Conservation (phyloP, 139 green algal species). For the Closterium sp. region DNA sequence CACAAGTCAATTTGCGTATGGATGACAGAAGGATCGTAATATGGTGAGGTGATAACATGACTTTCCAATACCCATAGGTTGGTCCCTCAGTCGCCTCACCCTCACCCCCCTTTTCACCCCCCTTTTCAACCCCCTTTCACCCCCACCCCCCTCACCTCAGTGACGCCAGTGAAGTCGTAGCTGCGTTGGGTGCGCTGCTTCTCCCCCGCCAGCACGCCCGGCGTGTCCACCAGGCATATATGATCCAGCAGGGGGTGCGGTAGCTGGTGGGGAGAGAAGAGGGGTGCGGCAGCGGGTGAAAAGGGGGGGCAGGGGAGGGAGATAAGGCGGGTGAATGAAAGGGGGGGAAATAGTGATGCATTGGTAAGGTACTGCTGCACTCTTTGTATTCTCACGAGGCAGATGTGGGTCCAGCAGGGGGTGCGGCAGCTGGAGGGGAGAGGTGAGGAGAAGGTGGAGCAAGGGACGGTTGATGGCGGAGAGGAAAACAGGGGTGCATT, state of each 20-base stretch:
- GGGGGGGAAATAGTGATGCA: too few relatives aligned
- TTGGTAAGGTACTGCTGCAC: slow-evolving; percentile 53
- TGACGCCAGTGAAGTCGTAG: slow-evolving; percentile 85
- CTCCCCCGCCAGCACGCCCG: slow-evolving; percentile 89
- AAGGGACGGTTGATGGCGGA: too few relatives aligned
- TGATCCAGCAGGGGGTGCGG: slow-evolving; percentile 78
- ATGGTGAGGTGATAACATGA: not conserved
- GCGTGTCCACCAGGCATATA: slow-evolving; percentile 90
- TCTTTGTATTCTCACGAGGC: slow-evolving; percentile 87
- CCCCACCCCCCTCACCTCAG: not conserved
- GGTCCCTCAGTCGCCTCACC: not conserved
- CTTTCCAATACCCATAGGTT: not conserved
- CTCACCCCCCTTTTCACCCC: too few relatives aligned
- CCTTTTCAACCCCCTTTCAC: too few relatives aligned
- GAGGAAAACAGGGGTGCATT: too few relatives aligned
- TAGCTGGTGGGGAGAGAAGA: slow-evolving; percentile 25
- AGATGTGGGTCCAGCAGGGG: slow-evolving; percentile 80
- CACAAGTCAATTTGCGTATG: too few relatives aligned
- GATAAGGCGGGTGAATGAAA: not conserved
- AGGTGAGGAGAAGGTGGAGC: too few relatives aligned
- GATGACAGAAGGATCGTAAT: too few relatives aligned
- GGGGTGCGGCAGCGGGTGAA: too few relatives aligned
- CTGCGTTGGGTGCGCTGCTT: slow-evolving; percentile 92
- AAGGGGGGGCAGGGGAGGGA: too few relatives aligned
- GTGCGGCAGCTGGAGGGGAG: too few relatives aligned